Percentiles rank a stretch among this genome's conserved stretches.
Evolutionary conservation across 179 eudicot genomes (phyloP).

Genomic region (Spergularia azorica): DNA sequence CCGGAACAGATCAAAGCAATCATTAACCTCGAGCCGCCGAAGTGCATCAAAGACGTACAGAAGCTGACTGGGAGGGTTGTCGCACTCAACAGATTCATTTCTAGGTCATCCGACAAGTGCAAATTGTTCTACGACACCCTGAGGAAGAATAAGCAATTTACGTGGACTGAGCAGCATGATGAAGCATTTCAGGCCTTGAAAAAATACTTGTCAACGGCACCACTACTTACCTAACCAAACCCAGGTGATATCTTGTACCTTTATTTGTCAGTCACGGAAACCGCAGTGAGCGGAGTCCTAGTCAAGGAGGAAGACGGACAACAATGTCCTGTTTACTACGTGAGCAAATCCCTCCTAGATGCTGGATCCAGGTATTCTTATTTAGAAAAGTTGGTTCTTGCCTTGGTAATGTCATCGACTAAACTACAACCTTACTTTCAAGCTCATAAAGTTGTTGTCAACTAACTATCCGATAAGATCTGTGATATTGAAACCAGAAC

Average conservation of each 20-base stretch:
- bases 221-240: background rate
- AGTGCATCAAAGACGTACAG: background rate
- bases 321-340: background rate
- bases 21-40: background rate
- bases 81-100: background rate
- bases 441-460: background rate
- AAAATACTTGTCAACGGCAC: background rate
- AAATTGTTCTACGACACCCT: background rate
- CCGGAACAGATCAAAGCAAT: background rate
- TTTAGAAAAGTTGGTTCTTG: background rate
- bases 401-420: background rate
- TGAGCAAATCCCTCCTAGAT: background rate
- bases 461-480: background rate
- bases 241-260: background rate
- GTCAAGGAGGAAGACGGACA: background rate
- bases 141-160: background rate
- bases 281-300: background rate
- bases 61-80: slow-evolving; percentile 5
- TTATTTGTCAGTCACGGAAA: background rate
- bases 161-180: background rate
- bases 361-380: background rate
- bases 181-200: background rate
- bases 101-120: background rate
- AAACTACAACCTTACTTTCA: background rate
- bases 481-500: too few species aligned